Percentiles rank a stretch among this genome's conserved stretches.
Conservation (phyloP, 2,329 filamentous ascomycete species). For the Stagonosporopsis tanaceti region DNA sequence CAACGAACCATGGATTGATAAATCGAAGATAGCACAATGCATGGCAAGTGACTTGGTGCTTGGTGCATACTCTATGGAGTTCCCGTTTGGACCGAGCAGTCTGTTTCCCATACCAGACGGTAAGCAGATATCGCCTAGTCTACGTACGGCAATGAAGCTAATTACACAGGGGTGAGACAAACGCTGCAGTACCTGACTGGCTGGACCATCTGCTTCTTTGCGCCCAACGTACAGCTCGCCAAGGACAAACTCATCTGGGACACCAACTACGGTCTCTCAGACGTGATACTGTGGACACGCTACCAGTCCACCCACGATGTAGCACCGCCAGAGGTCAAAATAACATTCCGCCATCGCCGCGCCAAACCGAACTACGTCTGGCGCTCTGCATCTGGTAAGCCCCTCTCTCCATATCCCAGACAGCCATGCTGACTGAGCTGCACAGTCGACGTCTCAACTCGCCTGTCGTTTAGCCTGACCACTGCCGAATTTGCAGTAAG, state of each 20-base stretch:
- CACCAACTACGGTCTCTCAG: constrained; percentile 18
- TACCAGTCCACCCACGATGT: not conserved
- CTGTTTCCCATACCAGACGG: not conserved
- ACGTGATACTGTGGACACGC: constrained; percentile 24
- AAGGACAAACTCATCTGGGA: not conserved
- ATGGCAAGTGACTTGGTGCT: not conserved
- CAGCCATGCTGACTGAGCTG: not conserved
- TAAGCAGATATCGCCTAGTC: not conserved
- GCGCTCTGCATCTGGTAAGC: constrained; percentile 17
- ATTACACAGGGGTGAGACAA: not conserved
- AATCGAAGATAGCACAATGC: not conserved
- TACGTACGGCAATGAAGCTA: not conserved
- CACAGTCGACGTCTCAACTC: constrained; percentile 3
- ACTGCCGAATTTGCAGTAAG: constrained; percentile 1
- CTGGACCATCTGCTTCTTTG: constrained; percentile 21
- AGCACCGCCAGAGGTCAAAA: not conserved
- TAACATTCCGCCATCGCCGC: constrained; percentile 14
- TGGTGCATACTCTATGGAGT: not conserved
- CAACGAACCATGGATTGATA: not conserved
- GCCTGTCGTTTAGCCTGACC: not conserved
- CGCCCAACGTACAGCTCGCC: not conserved
- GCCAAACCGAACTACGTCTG: constrained; percentile 6
- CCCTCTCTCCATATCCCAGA: too few species aligned
- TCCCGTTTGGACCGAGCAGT: not conserved
- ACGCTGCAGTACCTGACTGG: constrained; percentile 13